Base-by-base conservation (phyloP, 805 yeast genomes). In the Candida andamanensis region DNA sequence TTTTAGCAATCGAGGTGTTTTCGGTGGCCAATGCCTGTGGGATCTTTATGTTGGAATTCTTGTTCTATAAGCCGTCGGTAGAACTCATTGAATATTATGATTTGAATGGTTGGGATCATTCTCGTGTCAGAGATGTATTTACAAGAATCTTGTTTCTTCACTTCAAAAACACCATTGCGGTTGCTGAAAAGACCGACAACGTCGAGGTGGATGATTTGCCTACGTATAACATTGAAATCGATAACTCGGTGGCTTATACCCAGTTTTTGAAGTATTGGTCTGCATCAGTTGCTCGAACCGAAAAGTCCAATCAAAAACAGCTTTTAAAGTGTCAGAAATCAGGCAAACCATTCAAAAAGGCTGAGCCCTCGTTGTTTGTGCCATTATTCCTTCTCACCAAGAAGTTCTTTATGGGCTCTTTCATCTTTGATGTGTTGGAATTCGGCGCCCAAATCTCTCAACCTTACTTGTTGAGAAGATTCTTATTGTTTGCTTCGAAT, bases 161-260 rank as follows among this genome's bases (percentile, higher is more conserved):
- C 25, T 15, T 38, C 29, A 26, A 19, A 23, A 33, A 36, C 3
- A 27, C 38, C 13, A 29, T 41, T 12, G 27, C 12, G 3, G 20
- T 11, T 14, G 42, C 37, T 11, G 24, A 20, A 13, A 16, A 33
- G 19, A 38, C 45, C 4, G 25, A 36, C 17, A 22, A 17, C 8
- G 26, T 41, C n/a, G 32, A 28, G 5, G 40, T 44, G 8, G 60
- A 65, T 2, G 95, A 87, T 53, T 68, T 90, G 30, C 95, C 95
- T 9, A 69, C 73, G 12, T 45, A 32, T 36, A 40, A 39, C 2
- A 36, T 36, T 17, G 45, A 44, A 11, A 22, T 44, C 11, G 33
- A 30, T 17, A 36, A 40, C 30, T 46, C 45, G 16, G 40, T 30
- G 12, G 49, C 55, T 13, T 49, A 36, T 24, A 30, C 30, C 2